Evolutionary conservation across 495 filamentous ascomycete species (phyloP).

Genomic region (Penicillium steckii): DNA sequence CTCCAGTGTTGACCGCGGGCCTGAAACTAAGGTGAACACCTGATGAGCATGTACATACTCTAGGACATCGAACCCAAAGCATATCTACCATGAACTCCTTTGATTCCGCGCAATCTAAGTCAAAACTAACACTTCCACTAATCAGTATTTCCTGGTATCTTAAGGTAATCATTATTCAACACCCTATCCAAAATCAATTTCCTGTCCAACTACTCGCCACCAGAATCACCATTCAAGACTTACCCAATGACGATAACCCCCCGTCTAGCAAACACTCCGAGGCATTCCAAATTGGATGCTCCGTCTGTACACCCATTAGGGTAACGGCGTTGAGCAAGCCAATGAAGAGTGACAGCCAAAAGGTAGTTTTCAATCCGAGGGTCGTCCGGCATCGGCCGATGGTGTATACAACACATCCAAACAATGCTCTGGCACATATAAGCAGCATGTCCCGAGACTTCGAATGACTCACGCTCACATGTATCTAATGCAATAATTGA

Average conservation of each 20-base stretch:
- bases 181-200: neutral
- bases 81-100: too few species aligned
- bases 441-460: too few species aligned
- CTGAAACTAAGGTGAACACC: neutral
- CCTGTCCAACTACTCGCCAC: neutral
- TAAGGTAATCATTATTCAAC: too few species aligned
- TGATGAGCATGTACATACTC: neutral
- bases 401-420: too few species aligned
- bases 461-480: too few species aligned
- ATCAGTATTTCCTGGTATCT: too few species aligned
- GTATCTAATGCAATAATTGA: too few species aligned
- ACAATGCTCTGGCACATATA: too few species aligned
- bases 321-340: conserved; percentile 37
- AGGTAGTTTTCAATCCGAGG: conserved; percentile 44
- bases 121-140: too few species aligned
- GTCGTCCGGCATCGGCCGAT: too few species aligned
- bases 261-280: conserved; percentile 28
- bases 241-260: conserved; percentile 32
- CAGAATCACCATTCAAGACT: neutral
- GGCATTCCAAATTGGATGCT: conserved; percentile 25
- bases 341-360: conserved; percentile 34
- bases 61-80: neutral
- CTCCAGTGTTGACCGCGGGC: neutral
- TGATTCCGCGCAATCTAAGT: too few species aligned
- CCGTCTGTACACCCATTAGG: conserved; percentile 30